Evolutionary conservation across 2,329 filamentous ascomycete species (phyloP), one percentile per base, ranked within the genome.

Genomic region (Colletotrichum salicis): DNA sequence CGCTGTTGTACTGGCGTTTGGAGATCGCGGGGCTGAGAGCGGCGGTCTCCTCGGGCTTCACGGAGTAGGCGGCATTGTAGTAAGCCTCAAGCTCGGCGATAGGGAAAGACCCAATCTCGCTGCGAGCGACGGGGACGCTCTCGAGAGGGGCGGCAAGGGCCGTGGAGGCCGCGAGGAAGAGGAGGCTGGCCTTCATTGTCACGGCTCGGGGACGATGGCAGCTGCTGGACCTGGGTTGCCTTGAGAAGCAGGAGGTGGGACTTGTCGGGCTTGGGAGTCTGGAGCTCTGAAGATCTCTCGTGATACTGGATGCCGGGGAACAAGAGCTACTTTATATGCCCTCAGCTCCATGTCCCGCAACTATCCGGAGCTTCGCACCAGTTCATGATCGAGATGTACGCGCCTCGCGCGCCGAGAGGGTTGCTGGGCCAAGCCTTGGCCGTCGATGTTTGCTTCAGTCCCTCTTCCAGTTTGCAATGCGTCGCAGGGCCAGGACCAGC

Each of bases 11-110:
- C 67, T 74, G 69, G 13, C 69, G 69, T 35, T 60, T 69, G 27
- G 69, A 31, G 52, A 73, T 61, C 13, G 51, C 19, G 7, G 70
- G 56, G 55, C 31, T 31, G 27, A 65, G 60, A 1, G 24, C 27
- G 29, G 33, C 45, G 37, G 37, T 29, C 1, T 54, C 29, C 11
- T 45, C 24, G 24, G 64, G 52, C 27, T 71, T 59, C 64, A 29
- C 35, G n/a, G 67, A 33, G 29, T n/a, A 69, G 6, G 65, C 69
- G 35, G 27, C 13, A 11, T 55, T 64, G 67, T 73, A 73, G 71
- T 73, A 73, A 52, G 64, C 71, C 64, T 73, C 71, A 35, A 73
- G 71, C 59, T 67, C 68, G n/a, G 63, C 59, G 55, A 73, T 31
- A 55, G 71, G 71, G 59, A 73, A 64, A 8, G 69, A 31, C 13